Evolutionary conservation across 2,329 filamentous ascomycete species (phyloP).

Genomic region (Arthrobotrys megalospora): DNA sequence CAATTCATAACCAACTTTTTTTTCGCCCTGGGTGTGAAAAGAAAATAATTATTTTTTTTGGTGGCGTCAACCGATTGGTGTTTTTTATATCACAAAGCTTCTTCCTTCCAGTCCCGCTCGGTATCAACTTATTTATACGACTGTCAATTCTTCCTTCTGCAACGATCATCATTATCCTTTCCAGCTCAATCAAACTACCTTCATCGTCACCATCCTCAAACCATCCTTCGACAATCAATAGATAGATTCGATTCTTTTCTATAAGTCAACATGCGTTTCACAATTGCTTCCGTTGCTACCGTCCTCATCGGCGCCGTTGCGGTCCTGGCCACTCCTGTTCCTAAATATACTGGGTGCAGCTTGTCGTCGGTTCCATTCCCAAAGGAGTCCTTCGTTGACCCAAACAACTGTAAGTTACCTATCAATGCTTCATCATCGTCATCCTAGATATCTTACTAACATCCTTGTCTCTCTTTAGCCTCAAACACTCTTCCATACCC

Average conservation of each 20-base stretch:
- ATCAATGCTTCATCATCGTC: not conserved
- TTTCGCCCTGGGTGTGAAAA: conserved; percentile 35
- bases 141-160: conserved; percentile 15
- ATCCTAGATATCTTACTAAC: conserved; percentile 5
- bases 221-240: conserved; percentile 8
- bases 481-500: conserved; percentile 11
- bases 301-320: conserved; percentile 34
- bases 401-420: conserved; percentile 36
- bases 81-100: conserved; percentile 41
- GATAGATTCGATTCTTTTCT: conserved; percentile 25
- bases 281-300: conserved; percentile 24
- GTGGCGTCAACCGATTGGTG: conserved; percentile 34
- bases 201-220: not conserved
- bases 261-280: conserved; percentile 51
- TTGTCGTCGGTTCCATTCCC: conserved; percentile 4
- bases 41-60: conserved; percentile 38
- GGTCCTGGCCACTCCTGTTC: conserved; percentile 31
- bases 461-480: conserved; percentile 9
- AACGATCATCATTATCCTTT: not conserved
- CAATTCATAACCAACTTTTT: conserved; percentile 44
- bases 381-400: conserved; percentile 8
- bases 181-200: not conserved
- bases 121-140: conserved; percentile 23
- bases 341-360: conserved; percentile 32
- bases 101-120: conserved; percentile 26